A percentile compares a stretch with the other conserved stretches of the same genome.
phyloP scores from a whole-genome alignment of 345 rosid genomes.

The Melaleuca quinquenervia region DNA sequence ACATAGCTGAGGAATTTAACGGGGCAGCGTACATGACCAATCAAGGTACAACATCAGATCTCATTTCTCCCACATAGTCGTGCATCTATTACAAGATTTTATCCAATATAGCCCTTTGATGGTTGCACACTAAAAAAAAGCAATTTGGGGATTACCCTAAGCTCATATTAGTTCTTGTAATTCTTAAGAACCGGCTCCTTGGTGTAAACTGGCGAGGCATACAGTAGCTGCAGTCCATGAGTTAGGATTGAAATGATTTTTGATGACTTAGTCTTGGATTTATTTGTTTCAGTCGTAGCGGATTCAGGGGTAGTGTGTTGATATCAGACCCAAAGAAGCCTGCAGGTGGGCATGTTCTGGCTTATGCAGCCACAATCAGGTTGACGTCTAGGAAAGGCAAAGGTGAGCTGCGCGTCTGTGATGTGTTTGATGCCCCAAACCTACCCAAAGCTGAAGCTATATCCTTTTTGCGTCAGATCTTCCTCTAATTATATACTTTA shows the following conservation, averaged over 20 bases:
- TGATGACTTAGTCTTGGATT: background rate
- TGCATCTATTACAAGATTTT: background rate
- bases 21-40: constrained; percentile 88
- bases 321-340: constrained; percentile 94
- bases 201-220: background rate
- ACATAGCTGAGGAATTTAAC: constrained; percentile 87
- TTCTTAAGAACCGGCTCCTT: background rate
- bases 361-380: constrained; percentile 81
- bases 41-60: constrained; percentile 40
- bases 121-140: background rate
- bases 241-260: background rate
- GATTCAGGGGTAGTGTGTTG: constrained; percentile 95
- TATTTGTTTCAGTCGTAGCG: constrained; percentile 58
- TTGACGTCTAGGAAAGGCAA: constrained; percentile 89
- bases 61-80: background rate
- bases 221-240: background rate
- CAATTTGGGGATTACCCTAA: background rate
- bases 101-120: background rate
- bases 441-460: constrained; percentile 89
- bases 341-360: constrained; percentile 82
- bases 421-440: constrained; percentile 94
- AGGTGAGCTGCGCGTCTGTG: constrained; percentile 81
- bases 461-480: constrained; percentile 21
- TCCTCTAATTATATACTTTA: background rate
- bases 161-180: background rate